Evolutionary conservation across 1,284 basidiomycete genomes (phyloP).

Genomic region (Sporisorium exsertum): DNA sequence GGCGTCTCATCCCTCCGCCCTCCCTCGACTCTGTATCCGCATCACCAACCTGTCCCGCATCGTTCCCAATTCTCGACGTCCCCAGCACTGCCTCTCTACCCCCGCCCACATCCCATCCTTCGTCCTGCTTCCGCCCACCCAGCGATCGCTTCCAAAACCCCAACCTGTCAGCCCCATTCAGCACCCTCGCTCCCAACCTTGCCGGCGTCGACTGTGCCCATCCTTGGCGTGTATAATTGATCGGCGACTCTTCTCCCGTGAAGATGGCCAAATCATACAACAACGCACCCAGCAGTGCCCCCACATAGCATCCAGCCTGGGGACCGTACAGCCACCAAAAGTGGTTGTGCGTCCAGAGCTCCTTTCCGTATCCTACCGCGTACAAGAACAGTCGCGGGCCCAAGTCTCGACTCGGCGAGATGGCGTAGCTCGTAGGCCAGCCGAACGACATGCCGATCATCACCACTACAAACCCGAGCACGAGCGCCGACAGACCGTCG

Average conservation of each 20-base stretch:
- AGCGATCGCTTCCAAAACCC: slow-evolving; percentile 6
- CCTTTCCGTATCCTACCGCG: slow-evolving; percentile 75
- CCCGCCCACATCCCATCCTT: neutral
- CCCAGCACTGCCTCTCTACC: neutral
- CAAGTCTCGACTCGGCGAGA: slow-evolving; percentile 77
- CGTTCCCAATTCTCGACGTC: neutral
- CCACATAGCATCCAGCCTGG: slow-evolving; percentile 52
- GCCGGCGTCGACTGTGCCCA: slow-evolving; percentile 39
- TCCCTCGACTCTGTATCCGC: neutral
- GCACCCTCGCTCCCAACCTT: slow-evolving; percentile 12
- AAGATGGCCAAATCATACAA: slow-evolving; percentile 69
- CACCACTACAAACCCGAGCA: slow-evolving; percentile 74
- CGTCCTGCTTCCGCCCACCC: neutral
- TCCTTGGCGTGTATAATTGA: slow-evolving; percentile 55
- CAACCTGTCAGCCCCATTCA: slow-evolving; percentile 18
- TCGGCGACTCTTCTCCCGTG: slow-evolving; percentile 66
- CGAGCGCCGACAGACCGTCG: slow-evolving; percentile 73
- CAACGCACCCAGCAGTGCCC: slow-evolving; percentile 67
- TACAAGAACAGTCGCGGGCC: slow-evolving; percentile 76
- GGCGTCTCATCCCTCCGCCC: slow-evolving; percentile 1
- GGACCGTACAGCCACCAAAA: slow-evolving; percentile 85
- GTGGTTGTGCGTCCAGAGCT: slow-evolving; percentile 71
- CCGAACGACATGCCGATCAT: slow-evolving; percentile 75
- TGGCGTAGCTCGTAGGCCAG: slow-evolving; percentile 75
- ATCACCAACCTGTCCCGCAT: neutral